Evolutionary conservation across 768 basidiomycete genomes (phyloP).

Genomic region (Lactifluus hygrophoroides): DNA sequence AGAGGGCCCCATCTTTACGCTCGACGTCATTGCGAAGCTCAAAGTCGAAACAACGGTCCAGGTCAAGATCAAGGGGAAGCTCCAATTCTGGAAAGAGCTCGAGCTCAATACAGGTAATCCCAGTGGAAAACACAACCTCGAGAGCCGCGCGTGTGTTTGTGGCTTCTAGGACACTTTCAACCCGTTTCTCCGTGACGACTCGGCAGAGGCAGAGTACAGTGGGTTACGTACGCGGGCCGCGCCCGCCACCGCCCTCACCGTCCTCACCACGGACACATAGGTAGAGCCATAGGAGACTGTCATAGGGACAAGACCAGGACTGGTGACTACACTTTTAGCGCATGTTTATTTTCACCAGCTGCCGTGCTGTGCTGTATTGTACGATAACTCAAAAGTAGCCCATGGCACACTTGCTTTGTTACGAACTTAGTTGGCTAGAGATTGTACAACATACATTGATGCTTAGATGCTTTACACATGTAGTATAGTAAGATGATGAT

Average conservation of each 20-base stretch:
- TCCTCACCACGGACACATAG: no score
- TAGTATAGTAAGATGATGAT: neutral
- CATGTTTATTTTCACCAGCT: no score
- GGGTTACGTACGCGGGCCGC: constrained; percentile 6
- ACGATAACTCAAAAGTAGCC: neutral
- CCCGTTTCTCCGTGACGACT: neutral
- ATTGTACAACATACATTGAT: neutral
- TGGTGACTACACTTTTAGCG: neutral
- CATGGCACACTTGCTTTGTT: neutral
- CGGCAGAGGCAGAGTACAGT: neutral
- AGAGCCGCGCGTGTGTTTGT: neutral
- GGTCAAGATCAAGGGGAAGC: constrained; percentile 5
- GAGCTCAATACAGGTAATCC: neutral
- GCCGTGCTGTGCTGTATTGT: neutral
- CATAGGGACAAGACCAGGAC: neutral
- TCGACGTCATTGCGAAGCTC: neutral
- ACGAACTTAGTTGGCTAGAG: neutral
- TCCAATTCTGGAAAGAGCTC: constrained; percentile 5
- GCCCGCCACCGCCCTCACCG: constrained; percentile 1
- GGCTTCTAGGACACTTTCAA: neutral
- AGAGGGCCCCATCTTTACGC: neutral
- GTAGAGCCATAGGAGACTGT: neutral
- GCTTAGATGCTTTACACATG: neutral
- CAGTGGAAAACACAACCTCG: neutral
- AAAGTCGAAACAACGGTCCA: constrained; percentile 1